Percentiles rank a stretch among this genome's conserved stretches.
Evolutionary conservation across 2,329 filamentous ascomycete genomes (phyloP).

Genomic region (Colletotrichum simmondsii): DNA sequence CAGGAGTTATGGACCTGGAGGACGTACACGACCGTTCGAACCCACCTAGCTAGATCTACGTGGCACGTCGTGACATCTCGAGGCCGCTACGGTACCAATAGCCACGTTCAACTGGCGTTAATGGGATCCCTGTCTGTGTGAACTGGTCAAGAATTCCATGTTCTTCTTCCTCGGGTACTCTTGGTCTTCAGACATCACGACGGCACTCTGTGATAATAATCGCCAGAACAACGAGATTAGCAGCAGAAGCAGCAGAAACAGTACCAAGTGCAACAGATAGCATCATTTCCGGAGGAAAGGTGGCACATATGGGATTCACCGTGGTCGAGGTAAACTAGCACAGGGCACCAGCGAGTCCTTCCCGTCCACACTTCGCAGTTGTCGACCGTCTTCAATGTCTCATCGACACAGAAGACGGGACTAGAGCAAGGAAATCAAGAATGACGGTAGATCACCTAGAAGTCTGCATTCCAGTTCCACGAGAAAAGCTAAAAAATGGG

Average conservation of each 20-base stretch:
- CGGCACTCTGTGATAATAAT: too few species aligned
- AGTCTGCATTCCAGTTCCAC: not conserved
- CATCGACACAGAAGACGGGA: not conserved
- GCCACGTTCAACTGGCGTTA: not conserved
- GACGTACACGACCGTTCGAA: not conserved
- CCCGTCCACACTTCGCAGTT: not conserved
- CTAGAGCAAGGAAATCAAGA: not conserved
- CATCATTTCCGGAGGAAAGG: not conserved
- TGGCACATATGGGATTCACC: not conserved
- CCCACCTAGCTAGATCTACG: not conserved
- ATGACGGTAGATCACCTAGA: not conserved
- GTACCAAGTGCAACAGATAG: too few species aligned
- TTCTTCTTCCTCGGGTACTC: not conserved
- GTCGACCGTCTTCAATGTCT: not conserved
- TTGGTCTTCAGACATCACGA: not conserved
- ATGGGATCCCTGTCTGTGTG: not conserved
- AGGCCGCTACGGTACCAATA: not conserved
- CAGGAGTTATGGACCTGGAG: not conserved
- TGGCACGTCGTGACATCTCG: not conserved
- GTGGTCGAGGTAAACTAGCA: not conserved
- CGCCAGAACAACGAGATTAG: not conserved
- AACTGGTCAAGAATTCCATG: not conserved
- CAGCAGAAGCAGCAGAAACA: not conserved
- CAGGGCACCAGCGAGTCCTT: not conserved
- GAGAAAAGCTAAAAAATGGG: not conserved